These are phyloP conservation scores for Voacanga thouarsii DNA, from an alignment of 257 asterid species.

Conservation along the genomic window DNA sequence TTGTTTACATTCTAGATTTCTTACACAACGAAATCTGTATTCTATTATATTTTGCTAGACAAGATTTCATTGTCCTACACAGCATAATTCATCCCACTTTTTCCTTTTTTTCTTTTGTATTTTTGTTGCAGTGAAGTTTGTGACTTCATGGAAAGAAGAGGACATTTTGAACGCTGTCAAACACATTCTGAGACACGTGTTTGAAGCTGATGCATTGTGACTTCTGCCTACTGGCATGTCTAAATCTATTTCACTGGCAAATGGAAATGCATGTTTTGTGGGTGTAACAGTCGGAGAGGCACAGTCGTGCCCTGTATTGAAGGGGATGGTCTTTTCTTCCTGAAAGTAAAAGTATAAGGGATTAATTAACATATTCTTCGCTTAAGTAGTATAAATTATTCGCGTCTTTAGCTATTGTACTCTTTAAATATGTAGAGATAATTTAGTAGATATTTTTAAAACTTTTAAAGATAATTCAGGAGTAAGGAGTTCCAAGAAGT, in stretches of 20 bases:
- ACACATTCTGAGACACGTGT: constrained; percentile 23
- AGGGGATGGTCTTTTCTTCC: not conserved
- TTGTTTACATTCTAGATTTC: not conserved
- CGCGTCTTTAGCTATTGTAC: no score
- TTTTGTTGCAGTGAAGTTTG: constrained; percentile 29
- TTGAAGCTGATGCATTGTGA: constrained; percentile 16
- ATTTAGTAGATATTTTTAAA: no score
- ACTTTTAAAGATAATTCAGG: no score
- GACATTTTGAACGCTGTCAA: constrained; percentile 17
- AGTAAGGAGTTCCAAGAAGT: no score
- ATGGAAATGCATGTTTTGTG: not conserved
- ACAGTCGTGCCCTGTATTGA: not conserved
- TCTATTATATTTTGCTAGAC: not conserved
- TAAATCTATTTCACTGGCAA: not conserved
- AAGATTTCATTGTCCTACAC: not conserved
- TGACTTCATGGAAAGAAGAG: constrained; percentile 25
- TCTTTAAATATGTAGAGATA: no score
- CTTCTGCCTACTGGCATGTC: not conserved
- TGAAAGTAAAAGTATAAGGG: no score
- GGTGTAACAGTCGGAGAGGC: not conserved
- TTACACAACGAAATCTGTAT: not conserved
- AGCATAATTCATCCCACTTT: not conserved
- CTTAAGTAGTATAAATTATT: no score
- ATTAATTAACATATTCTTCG: no score
- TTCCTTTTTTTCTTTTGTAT: not conserved